phyloP scores from a whole-genome alignment of 2,329 filamentous ascomycete species.

The Epichloe baconii region DNA sequence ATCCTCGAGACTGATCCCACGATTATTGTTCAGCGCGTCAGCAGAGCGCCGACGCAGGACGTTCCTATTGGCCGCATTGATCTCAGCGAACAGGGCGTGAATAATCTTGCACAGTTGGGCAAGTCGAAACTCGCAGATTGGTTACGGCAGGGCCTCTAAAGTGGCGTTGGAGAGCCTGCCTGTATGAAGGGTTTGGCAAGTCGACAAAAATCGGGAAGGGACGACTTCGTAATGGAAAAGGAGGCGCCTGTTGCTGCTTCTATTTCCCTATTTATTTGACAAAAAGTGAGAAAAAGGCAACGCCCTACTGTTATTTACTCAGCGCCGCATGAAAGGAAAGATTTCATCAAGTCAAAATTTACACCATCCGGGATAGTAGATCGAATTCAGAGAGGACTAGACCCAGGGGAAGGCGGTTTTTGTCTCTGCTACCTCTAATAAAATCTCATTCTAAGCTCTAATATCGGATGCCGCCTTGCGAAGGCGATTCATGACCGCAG shows the following conservation, averaged over 20 bases:
- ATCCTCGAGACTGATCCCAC: conserved; percentile 96
- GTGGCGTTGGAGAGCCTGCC: not conserved
- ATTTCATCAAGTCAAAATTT: conserved; percentile 1
- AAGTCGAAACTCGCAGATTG: conserved; percentile 85
- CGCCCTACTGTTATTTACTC: not conserved
- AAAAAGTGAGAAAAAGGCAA: not conserved
- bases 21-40: conserved; percentile 83
- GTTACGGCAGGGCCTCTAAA: conserved; percentile 68
- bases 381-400: not conserved
- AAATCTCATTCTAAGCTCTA: conserved; percentile 27
- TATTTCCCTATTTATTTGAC: not conserved
- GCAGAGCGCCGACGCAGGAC: conserved; percentile 81
- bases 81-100: conserved; percentile 85
- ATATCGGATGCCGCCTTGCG: conserved; percentile 61
- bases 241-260: not conserved
- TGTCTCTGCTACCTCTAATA: not conserved
- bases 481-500: conserved; percentile 74
- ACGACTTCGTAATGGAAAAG: not conserved
- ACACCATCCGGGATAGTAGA: not conserved
- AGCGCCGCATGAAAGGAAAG: conserved; percentile 16
- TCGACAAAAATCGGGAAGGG: not conserved
- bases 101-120: conserved; percentile 88
- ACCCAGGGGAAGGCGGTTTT: not conserved
- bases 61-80: conserved; percentile 89
- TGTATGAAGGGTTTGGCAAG: not conserved